Conservation (phyloP, 108 stramenopile species). For the Skeletonema tropicum region DNA sequence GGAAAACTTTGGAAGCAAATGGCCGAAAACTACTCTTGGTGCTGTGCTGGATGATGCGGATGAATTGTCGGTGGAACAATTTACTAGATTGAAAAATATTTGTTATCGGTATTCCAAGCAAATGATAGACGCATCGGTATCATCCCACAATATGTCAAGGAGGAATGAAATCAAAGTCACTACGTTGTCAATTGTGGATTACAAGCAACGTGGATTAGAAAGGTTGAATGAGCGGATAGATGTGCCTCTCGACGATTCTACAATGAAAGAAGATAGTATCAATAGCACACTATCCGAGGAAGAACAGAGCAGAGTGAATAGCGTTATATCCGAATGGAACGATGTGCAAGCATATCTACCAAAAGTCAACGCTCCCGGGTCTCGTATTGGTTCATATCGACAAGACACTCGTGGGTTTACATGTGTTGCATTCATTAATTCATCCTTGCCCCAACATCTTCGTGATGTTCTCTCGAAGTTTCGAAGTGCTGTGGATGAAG, state of each 20-base stretch:
- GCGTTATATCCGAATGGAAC: conserved; percentile 8
- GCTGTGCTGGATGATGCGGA: conserved; percentile 1
- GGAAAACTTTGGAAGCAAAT: conserved; percentile 12
- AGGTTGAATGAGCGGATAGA: background rate
- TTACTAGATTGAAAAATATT: background rate
- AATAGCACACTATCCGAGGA: conserved; percentile 1
- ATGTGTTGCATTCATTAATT: conserved; percentile 13
- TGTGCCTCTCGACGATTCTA: background rate
- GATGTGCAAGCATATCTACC: conserved; percentile 13
- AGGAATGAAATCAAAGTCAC: background rate
- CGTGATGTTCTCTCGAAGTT: background rate
- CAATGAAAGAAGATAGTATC: background rate
- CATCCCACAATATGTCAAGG: background rate
- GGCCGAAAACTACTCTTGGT: conserved; percentile 7
- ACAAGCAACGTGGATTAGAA: conserved; percentile 4
- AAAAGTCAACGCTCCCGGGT: conserved; percentile 10
- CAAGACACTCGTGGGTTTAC: background rate
- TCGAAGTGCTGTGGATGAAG: background rate
- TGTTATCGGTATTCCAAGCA: background rate
- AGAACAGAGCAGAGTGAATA: conserved; percentile 7
- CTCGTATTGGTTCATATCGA: conserved; percentile 8
- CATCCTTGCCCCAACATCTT: background rate
- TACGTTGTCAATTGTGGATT: conserved; percentile 1
- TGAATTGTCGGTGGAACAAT: background rate
- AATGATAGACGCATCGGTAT: background rate